Conservation (phyloP, 2,329 filamentous ascomycete genomes). For the Microcyclosporella mali region DNA sequence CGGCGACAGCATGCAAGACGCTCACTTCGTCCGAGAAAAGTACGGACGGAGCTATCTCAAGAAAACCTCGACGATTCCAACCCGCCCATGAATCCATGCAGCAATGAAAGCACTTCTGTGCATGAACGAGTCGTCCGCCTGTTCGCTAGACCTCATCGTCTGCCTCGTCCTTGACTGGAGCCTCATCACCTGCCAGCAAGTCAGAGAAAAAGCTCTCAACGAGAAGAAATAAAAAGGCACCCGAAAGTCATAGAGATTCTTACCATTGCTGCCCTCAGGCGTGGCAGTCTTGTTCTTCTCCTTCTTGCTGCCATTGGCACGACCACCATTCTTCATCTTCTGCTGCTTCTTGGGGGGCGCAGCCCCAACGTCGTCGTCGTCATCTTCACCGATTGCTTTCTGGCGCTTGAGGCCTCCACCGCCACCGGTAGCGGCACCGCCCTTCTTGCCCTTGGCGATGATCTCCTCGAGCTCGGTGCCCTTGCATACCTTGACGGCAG, state of each 20-base stretch:
- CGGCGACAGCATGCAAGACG: background rate
- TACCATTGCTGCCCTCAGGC: slow-evolving; percentile 6
- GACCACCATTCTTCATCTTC: background rate
- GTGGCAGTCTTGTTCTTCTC: slow-evolving; percentile 5
- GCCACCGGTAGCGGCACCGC: too few relatives aligned
- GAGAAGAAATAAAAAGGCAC: background rate
- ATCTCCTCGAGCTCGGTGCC: background rate
- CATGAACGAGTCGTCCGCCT: too few relatives aligned
- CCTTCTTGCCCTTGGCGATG: slow-evolving; percentile 4
- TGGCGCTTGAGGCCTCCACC: slow-evolving; percentile 10
- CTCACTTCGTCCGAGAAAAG: too few relatives aligned
- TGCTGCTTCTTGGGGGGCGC: slow-evolving; percentile 10
- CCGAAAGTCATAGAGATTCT: slow-evolving; percentile 7
- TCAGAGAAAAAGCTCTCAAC: background rate
- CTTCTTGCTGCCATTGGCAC: slow-evolving; percentile 1
- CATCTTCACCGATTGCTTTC: slow-evolving; percentile 2
- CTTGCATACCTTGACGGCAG: slow-evolving; percentile 6
- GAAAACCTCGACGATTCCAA: too few relatives aligned
- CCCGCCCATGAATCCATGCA: too few relatives aligned
- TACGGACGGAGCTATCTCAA: too few relatives aligned
- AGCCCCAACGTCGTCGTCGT: slow-evolving; percentile 5
- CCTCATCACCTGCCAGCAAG: slow-evolving; percentile 4
- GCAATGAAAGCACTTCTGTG: too few relatives aligned
- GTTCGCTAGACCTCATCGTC: too few relatives aligned
- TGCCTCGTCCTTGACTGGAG: too few relatives aligned